Evolutionary conservation across 495 filamentous ascomycete species (phyloP).

Genomic region (Penicillium parvum): DNA sequence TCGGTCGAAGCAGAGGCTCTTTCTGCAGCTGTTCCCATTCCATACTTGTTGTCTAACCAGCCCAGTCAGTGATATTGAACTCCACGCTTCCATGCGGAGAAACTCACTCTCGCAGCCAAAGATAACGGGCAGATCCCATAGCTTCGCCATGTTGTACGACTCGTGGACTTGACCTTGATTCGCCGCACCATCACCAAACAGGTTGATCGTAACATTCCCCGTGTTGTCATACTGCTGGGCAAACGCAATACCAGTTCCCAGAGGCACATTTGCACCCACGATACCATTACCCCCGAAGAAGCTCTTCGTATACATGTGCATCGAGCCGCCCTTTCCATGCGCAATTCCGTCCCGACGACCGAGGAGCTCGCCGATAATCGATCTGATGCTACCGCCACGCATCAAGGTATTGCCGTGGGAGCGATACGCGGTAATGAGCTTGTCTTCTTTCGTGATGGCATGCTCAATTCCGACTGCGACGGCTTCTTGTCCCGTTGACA

Average conservation of each 20-base stretch:
- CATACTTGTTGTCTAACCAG: constrained; percentile 88
- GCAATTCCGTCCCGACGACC: constrained; percentile 86
- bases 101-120: constrained; percentile 90
- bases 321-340: constrained; percentile 89
- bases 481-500: constrained; percentile 65
- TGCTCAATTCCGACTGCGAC: constrained; percentile 91
- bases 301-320: constrained; percentile 94
- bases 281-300: constrained; percentile 97
- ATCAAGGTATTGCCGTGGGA: constrained; percentile 93
- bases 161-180: constrained; percentile 97
- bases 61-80: background rate
- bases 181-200: constrained; percentile 88
- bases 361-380: constrained; percentile 86
- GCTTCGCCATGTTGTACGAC: constrained; percentile 96
- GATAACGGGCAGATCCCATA: constrained; percentile 85
- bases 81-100: background rate
- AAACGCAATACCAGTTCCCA: constrained; percentile 87
- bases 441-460: constrained; percentile 75
- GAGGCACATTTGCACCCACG: constrained; percentile 87
- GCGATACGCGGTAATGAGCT: constrained; percentile 88
- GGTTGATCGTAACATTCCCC: constrained; percentile 69
- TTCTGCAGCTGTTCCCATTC: constrained; percentile 89
- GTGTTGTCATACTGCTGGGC: constrained; percentile 79
- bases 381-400: constrained; percentile 79
- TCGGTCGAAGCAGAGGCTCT: constrained; percentile 84